Conservation (phyloP, 257 asterid species). For the Forsythia viridissima region DNA sequence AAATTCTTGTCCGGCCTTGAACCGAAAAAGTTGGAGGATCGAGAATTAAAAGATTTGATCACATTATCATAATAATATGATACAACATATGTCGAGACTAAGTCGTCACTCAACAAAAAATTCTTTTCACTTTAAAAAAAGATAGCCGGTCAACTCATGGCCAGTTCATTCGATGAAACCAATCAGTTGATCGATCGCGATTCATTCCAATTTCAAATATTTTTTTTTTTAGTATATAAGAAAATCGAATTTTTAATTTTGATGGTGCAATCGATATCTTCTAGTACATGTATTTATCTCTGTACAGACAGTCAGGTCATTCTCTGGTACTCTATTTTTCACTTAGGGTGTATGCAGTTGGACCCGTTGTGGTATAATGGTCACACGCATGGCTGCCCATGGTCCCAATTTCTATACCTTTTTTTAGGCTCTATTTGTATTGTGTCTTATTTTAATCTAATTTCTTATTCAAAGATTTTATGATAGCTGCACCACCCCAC, state of each 20-base stretch:
- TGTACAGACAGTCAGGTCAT: slow-evolving; percentile 9
- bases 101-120: too few species aligned
- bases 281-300: neutral
- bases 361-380: slow-evolving; percentile 49
- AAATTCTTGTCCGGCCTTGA: neutral
- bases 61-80: too few species aligned
- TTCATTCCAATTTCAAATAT: too few species aligned
- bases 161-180: too few species aligned
- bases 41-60: too few species aligned
- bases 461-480: slow-evolving; percentile 45
- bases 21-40: neutral
- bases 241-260: too few species aligned
- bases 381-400: slow-evolving; percentile 74
- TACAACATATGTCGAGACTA: too few species aligned
- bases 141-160: too few species aligned
- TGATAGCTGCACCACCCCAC: slow-evolving; percentile 65
- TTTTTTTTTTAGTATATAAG: too few species aligned
- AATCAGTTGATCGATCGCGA: too few species aligned
- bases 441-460: neutral
- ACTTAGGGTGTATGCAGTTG: slow-evolving; percentile 19
- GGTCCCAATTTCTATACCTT: slow-evolving; percentile 52
- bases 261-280: neutral
- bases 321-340: slow-evolving; percentile 2
- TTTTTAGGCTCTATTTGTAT: slow-evolving; percentile 9
- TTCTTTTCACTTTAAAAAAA: too few species aligned